phyloP scores from a whole-genome alignment of 192 early-diverging fungal genomes.

The Gryganskiella cystojenkinii region DNA sequence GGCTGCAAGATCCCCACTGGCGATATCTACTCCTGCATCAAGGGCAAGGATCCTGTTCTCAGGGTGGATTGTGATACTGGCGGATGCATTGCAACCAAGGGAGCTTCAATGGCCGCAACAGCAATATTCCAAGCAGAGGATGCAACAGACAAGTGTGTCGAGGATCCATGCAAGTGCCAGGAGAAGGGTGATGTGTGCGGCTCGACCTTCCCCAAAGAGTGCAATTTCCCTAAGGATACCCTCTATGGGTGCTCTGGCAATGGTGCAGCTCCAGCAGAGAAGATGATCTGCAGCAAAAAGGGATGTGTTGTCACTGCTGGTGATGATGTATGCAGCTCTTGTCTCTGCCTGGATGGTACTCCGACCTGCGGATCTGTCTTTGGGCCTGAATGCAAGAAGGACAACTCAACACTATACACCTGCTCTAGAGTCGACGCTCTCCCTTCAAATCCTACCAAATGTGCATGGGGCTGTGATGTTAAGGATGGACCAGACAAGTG shows the following conservation, averaged over 20 bases:
- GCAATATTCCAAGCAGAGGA: not conserved
- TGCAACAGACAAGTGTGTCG: not conserved
- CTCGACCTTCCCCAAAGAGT: constrained; percentile 5
- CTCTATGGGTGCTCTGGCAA: not conserved
- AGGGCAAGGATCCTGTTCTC: not conserved
- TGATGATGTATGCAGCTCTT: not conserved
- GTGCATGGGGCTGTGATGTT: constrained; percentile 6
- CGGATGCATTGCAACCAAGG: not conserved
- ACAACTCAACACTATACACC: not conserved
- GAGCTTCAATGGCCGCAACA: not conserved
- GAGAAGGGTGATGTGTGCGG: not conserved
- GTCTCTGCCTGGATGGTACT: not conserved
- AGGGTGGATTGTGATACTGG: not conserved
- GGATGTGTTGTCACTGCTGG: not conserved
- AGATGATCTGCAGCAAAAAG: not conserved
- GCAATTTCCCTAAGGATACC: constrained; percentile 1
- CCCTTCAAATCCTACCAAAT: not conserved
- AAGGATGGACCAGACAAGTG: constrained; percentile 3
- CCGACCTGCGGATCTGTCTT: not conserved
- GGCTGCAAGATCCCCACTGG: not conserved
- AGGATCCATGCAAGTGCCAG: constrained; percentile 13
- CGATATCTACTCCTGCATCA: not conserved
- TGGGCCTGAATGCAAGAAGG: not conserved
- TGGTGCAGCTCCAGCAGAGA: not conserved
- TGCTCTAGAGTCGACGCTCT: not conserved